Conservation (phyloP, 129 eudicot species). For the Flaveria robusta region DNA sequence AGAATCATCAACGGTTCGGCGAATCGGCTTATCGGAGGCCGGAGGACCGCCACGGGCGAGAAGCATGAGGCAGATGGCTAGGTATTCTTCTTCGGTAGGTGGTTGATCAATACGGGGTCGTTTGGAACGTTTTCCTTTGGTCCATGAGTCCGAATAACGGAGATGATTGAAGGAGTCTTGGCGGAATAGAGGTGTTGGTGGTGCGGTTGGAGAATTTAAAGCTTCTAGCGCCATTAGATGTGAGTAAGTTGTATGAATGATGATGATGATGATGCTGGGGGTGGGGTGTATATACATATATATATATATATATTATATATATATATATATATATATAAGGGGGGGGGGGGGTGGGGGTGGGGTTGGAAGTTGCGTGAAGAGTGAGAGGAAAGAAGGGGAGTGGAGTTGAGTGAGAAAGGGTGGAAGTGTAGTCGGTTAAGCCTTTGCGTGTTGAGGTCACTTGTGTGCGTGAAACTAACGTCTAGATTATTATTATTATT, state of each 20-base stretch:
- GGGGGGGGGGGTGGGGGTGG: too few species aligned
- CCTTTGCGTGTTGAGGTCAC: slow-evolving; percentile 33
- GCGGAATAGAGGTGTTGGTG: slow-evolving; percentile 10
- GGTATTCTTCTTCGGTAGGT: slow-evolving; percentile 39
- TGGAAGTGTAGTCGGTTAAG: slow-evolving; percentile 36
- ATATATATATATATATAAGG: neutral
- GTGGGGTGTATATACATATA: neutral
- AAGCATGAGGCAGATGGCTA: slow-evolving; percentile 52
- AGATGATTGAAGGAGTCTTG: slow-evolving; percentile 30
- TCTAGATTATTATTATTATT: slow-evolving; percentile 2
- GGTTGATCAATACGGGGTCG: slow-evolving; percentile 36
- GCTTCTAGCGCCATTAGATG: slow-evolving; percentile 34
- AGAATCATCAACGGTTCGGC: neutral
- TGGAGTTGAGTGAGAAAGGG: slow-evolving; percentile 35
- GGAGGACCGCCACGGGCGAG: slow-evolving; percentile 34
- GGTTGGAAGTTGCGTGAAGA: slow-evolving; percentile 16
- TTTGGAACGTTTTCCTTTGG: slow-evolving; percentile 45
- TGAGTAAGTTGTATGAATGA: neutral
- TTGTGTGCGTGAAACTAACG: slow-evolving; percentile 36
- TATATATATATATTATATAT: too few species aligned
- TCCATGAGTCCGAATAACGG: slow-evolving; percentile 17
- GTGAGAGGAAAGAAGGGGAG: slow-evolving; percentile 16
- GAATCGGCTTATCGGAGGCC: neutral
- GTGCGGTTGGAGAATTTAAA: slow-evolving; percentile 29
- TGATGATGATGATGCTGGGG: neutral